A percentile compares a stretch with the other conserved stretches of the same genome.
These are phyloP conservation scores for Fagus sylvatica DNA, from an alignment of 306 rosid genomes.

Conservation along the genomic window DNA sequence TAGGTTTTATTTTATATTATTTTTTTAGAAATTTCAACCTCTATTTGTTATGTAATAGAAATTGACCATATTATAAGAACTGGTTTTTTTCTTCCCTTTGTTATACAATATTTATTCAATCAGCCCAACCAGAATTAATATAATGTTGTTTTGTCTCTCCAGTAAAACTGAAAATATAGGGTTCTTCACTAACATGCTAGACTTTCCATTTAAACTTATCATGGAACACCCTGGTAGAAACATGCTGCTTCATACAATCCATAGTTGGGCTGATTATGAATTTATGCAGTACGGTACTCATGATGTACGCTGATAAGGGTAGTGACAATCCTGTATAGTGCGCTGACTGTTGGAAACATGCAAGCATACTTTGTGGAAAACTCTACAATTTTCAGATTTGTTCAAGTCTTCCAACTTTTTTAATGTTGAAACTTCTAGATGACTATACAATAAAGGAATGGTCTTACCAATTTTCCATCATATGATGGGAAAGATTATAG, in stretches of 20 bases:
- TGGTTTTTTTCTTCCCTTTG: background rate
- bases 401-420: background rate
- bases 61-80: background rate
- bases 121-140: background rate
- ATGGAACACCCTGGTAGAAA: background rate
- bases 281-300: background rate
- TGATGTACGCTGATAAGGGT: background rate
- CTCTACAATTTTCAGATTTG: background rate
- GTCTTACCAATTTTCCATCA: background rate
- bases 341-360: background rate
- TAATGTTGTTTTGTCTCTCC: background rate
- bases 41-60: background rate
- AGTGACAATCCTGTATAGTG: background rate
- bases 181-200: background rate
- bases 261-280: background rate
- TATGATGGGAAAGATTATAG: background rate
- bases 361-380: background rate
- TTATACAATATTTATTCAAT: background rate
- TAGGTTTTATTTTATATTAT: constrained; percentile 6
- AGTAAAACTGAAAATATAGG: background rate
- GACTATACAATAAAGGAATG: background rate
- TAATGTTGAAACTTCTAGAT: background rate
- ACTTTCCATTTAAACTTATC: background rate
- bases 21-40: constrained; percentile 3
- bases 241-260: background rate